phyloP scores from a whole-genome alignment of 1,139 yeast genomes.

The Yamadazyma sp. region DNA sequence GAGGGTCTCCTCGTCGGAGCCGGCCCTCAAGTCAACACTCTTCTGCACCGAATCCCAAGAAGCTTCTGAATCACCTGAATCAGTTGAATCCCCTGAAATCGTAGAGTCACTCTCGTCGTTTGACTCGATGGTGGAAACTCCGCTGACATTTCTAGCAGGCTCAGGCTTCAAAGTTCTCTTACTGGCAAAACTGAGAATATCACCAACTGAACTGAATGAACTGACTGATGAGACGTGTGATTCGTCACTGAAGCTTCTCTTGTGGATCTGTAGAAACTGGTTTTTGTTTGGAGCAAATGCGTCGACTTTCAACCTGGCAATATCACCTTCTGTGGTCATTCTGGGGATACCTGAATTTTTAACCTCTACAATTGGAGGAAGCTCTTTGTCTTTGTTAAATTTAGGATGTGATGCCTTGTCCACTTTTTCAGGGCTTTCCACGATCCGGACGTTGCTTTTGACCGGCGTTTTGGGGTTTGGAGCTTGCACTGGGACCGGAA shows the following conservation, averaged over 20 bases:
- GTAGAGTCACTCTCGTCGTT: constrained; percentile 9
- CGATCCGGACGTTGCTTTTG: constrained; percentile 7
- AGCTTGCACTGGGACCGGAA: constrained; percentile 9
- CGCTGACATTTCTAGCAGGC: constrained; percentile 1
- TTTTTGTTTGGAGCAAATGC: constrained; percentile 11
- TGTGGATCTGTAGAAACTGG: constrained; percentile 21
- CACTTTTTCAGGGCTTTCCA: no score
- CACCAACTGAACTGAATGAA: constrained; percentile 39
- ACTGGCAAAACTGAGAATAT: constrained; percentile 23
- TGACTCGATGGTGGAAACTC: constrained; percentile 6
- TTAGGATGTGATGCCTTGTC: background rate
- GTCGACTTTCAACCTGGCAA: constrained; percentile 11
- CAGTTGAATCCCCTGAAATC: constrained; percentile 8
- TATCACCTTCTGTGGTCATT: constrained; percentile 15
- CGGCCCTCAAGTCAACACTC: constrained; percentile 26
- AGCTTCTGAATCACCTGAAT: constrained; percentile 11
- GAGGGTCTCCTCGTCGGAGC: constrained; percentile 6
- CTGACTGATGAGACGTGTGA: constrained; percentile 40
- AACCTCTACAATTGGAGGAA: constrained; percentile 12
- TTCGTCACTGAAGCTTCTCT: constrained; percentile 39
- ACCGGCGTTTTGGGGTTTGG: constrained; percentile 5
- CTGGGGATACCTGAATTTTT: constrained; percentile 11
- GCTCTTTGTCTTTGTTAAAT: constrained; percentile 6
- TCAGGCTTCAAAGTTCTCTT: constrained; percentile 3
- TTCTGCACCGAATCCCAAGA: constrained; percentile 41